Evolutionary conservation across 2,329 filamentous ascomycete genomes (phyloP), one percentile per base, ranked within the genome.

Genomic region (Amesomyces nigricolor): DNA sequence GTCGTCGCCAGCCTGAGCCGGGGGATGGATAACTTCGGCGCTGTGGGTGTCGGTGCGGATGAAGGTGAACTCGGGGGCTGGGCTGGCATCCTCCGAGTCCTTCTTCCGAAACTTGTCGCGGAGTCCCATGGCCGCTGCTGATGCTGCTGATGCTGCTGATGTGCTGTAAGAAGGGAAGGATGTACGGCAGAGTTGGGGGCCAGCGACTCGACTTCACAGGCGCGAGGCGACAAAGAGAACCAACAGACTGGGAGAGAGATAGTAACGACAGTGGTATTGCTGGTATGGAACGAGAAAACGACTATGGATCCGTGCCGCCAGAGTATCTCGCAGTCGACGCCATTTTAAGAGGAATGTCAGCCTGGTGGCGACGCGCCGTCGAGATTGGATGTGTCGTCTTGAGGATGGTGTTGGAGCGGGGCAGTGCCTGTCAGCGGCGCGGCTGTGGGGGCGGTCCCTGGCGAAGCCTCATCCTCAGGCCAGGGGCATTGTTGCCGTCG

Each of bases 41-140:
- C 86, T 84, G 61, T 84, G 73, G 1, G 91, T 96, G 67, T 95
- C 92, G 61, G 89, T 87, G 59, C 91, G 86, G 66, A 94, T 79
- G 73, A 96, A 90, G 60, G 80, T 89, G 74, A 96, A 90, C 63
- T 88, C 84, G 55, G 87, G 85, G 1, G 76, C 68, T 35, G 8
- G 26, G 29, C 63, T 64, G 39, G 68, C 66, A 35, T 70, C 66
- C 14, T 72, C 70, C 50, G 76, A 64, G 59, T 70, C 70, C 57
- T 79, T 81, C 67, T 79, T 82, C 69, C 73, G 78, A 50, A 83
- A 68, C 62, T 79, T 69, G 60, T 80, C 77, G 61, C 75, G 76
- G 54, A 82, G 67, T 14, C 74, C 78, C 75, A 81, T 81, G 48
- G 29, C 56, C 38, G 30, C n/a, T 42, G 22, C 5, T 4, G 19